Percentiles rank a stretch among this genome's conserved stretches.
phyloP scores from a whole-genome alignment of 2,329 filamentous ascomycete species.

The Aspergillus arachidicola region DNA sequence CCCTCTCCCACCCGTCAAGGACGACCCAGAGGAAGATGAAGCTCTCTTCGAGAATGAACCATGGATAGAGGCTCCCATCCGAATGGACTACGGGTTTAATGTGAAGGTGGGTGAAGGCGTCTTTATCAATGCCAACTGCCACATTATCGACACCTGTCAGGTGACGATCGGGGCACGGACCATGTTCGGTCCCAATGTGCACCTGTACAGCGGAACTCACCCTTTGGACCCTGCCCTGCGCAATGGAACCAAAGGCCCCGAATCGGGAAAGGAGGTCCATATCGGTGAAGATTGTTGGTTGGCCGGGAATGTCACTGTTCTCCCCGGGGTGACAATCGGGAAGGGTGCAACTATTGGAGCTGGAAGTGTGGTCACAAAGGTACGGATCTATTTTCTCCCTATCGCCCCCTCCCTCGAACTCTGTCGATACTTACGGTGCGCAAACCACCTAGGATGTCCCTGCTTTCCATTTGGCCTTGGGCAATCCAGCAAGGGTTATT shows the following conservation, averaged over 20 bases:
- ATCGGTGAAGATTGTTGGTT: constrained; percentile 84
- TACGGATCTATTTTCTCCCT: constrained; percentile 23
- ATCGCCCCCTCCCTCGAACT: not conserved
- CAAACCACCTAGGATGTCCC: constrained; percentile 39
- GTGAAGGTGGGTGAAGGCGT: constrained; percentile 70
- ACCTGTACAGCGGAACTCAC: constrained; percentile 74
- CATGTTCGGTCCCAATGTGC: constrained; percentile 76
- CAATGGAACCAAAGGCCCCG: constrained; percentile 74
- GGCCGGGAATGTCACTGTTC: constrained; percentile 69
- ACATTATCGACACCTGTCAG: constrained; percentile 74
- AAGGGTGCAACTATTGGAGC: constrained; percentile 74
- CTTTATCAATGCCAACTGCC: constrained; percentile 75
- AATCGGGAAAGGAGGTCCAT: constrained; percentile 70
- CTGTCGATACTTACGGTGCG: not conserved
- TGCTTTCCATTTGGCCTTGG: constrained; percentile 44
- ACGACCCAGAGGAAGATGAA: constrained; percentile 66
- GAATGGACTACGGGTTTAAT: constrained; percentile 78
- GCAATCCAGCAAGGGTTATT: constrained; percentile 44
- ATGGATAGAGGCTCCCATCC: constrained; percentile 70
- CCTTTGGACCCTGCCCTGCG: constrained; percentile 74
- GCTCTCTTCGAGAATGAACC: constrained; percentile 65
- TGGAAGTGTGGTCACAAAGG: constrained; percentile 80
- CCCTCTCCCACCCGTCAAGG: constrained; percentile 62
- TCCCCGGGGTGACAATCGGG: constrained; percentile 79
- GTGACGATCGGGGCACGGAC: constrained; percentile 77